These are phyloP conservation scores for Thermomucor indicae-seudaticae DNA, from an alignment of 371 early-diverging fungal genomes.

Conservation along the genomic window DNA sequence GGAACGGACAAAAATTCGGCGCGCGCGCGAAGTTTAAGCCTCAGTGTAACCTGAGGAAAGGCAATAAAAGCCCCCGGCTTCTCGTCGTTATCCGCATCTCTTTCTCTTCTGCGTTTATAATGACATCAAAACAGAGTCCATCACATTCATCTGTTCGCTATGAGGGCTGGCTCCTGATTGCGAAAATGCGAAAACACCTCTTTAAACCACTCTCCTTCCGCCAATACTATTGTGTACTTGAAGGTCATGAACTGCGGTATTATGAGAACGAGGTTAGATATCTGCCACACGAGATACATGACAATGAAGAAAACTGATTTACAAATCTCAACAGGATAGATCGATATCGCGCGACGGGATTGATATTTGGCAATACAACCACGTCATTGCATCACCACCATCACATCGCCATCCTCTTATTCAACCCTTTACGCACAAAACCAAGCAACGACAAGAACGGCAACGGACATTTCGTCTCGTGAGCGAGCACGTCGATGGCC, in stretches of 20 bases:
- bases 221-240: constrained; percentile 12
- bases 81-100: too few relatives aligned
- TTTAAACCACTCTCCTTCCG: constrained; percentile 2
- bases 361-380: constrained; percentile 9
- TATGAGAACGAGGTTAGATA: constrained; percentile 11
- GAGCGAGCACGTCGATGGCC: constrained; percentile 4
- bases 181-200: constrained; percentile 3
- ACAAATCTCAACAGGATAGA: constrained; percentile 4
- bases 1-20: too few relatives aligned
- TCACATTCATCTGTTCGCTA: too few relatives aligned
- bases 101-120: too few relatives aligned
- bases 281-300: not conserved
- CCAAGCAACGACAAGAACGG: constrained; percentile 1
- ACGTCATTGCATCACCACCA: constrained; percentile 3
- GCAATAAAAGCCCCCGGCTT: too few relatives aligned
- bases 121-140: too few relatives aligned
- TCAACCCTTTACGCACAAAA: too few relatives aligned
- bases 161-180: constrained; percentile 6
- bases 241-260: constrained; percentile 12
- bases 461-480: constrained; percentile 12
- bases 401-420: constrained; percentile 3
- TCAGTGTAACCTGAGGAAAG: too few relatives aligned
- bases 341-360: constrained; percentile 2
- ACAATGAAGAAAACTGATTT: not conserved
- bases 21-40: too few relatives aligned